Evolutionary conservation across 441 rosid genomes (phyloP).

Genomic region (Croton laevigatus): DNA sequence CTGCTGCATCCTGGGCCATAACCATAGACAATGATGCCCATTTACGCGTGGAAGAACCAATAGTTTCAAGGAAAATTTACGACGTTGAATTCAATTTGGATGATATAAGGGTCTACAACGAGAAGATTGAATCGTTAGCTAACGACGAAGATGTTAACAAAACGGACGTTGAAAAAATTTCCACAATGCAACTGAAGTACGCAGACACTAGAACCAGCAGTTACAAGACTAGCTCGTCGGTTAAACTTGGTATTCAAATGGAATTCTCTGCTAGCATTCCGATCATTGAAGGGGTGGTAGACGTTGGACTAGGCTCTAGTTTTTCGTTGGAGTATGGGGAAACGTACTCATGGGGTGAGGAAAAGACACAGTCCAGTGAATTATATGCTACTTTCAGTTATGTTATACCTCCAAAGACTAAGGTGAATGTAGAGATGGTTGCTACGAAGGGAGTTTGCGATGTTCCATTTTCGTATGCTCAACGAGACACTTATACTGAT

Average conservation of each 20-base stretch:
- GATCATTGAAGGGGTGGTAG: not conserved
- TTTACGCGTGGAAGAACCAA: slow-evolving; percentile 3
- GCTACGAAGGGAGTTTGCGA: not conserved
- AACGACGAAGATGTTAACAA: not conserved
- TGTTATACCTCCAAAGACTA: not conserved
- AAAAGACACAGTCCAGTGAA: not conserved
- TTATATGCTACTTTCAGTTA: not conserved
- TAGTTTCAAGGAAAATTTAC: not conserved
- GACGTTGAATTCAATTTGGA: not conserved
- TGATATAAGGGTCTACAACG: slow-evolving; percentile 4
- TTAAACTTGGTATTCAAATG: not conserved
- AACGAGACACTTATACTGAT: not conserved
- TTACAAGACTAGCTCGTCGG: not conserved
- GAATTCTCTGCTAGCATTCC: not conserved
- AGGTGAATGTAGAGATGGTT: not conserved
- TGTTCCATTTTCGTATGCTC: slow-evolving; percentile 13
- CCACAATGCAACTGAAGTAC: not conserved
- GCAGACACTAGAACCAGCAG: not conserved
- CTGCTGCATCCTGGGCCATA: not conserved
- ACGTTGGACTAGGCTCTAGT: not conserved
- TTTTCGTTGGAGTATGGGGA: not conserved
- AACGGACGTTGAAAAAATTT: not conserved
- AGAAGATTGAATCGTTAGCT: not conserved
- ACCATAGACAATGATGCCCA: not conserved
- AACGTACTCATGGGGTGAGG: not conserved